Percentiles rank a stretch among this genome's conserved stretches.
phyloP scores from a whole-genome alignment of 2,329 filamentous ascomycete species.

The Aspergillus fumigatiaffinis region DNA sequence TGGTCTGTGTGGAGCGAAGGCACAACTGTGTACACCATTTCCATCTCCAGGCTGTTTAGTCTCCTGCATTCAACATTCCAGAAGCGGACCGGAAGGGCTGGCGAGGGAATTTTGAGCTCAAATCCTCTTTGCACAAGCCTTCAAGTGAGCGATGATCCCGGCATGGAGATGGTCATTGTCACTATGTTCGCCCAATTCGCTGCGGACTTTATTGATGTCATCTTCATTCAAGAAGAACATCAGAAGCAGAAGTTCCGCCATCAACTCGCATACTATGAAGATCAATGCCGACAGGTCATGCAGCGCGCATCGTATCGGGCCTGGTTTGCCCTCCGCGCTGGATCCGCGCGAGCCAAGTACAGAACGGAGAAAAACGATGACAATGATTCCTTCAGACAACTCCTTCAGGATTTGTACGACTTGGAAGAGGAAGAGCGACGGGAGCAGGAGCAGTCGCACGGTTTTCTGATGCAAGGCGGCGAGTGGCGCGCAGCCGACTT shows the following conservation, averaged over 20 bases:
- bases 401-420: slow-evolving; percentile 21
- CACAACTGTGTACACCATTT: slow-evolving; percentile 18
- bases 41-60: slow-evolving; percentile 18
- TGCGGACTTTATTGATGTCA: slow-evolving; percentile 22
- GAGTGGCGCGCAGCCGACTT: slow-evolving; percentile 17
- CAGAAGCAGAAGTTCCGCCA: slow-evolving; percentile 7
- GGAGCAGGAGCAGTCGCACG: slow-evolving; percentile 3
- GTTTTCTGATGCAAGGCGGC: background rate
- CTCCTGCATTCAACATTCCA: slow-evolving; percentile 20
- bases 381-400: slow-evolving; percentile 13
- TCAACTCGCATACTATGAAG: slow-evolving; percentile 12
- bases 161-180: slow-evolving; percentile 30
- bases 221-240: slow-evolving; percentile 12
- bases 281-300: slow-evolving; percentile 23
- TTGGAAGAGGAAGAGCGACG: slow-evolving; percentile 17
- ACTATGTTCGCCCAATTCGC: slow-evolving; percentile 30
- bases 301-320: slow-evolving; percentile 24
- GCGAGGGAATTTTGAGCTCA: slow-evolving; percentile 22
- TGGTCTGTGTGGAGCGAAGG: slow-evolving; percentile 26
- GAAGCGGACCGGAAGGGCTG: slow-evolving; percentile 11
- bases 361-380: slow-evolving; percentile 10
- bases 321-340: slow-evolving; percentile 24
- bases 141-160: slow-evolving; percentile 20
- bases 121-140: slow-evolving; percentile 16
- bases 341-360: slow-evolving; percentile 10